Percentiles rank a stretch among this genome's conserved stretches.
Conservation (phyloP, 352 stramenopile species). For the Thalassiosira mediterranea region DNA sequence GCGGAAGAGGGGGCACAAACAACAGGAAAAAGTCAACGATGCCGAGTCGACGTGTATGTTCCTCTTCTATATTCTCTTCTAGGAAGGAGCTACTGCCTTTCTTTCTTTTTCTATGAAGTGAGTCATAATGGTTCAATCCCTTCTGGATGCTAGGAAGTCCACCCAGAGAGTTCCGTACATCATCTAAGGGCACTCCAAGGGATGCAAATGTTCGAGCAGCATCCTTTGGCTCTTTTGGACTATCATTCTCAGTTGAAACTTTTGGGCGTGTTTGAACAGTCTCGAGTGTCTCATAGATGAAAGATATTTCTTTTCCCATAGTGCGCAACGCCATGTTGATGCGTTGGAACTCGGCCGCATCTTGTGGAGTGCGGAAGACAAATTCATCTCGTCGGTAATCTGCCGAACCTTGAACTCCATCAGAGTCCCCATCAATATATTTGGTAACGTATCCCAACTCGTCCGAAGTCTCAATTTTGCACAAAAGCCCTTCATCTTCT, state of each 20-base stretch:
- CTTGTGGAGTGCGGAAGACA: conserved; percentile 20
- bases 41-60: conserved; percentile 57
- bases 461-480: too few relatives aligned
- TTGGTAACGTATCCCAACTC: too few relatives aligned
- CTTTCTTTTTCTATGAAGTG: too few relatives aligned
- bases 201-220: conserved; percentile 8
- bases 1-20: conserved; percentile 57
- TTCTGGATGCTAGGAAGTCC: conserved; percentile 54
- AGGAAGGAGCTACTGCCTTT: too few relatives aligned
- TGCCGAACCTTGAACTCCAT: too few relatives aligned
- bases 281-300: conserved; percentile 67
- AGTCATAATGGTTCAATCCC: conserved; percentile 29
- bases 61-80: too few relatives aligned
- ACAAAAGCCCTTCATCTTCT: too few relatives aligned
- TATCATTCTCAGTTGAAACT: conserved; percentile 3
- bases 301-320: conserved; percentile 49
- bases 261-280: conserved; percentile 54
- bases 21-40: conserved; percentile 73
- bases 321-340: conserved; percentile 62
- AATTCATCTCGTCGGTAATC: conserved; percentile 30
- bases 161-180: conserved; percentile 66
- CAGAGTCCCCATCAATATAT: too few relatives aligned
- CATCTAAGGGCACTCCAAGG: conserved; percentile 61
- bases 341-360: conserved; percentile 76
- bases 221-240: conserved; percentile 6